phyloP scores from a whole-genome alignment of 129 eudicot genomes.

The Sambucus nigra region DNA sequence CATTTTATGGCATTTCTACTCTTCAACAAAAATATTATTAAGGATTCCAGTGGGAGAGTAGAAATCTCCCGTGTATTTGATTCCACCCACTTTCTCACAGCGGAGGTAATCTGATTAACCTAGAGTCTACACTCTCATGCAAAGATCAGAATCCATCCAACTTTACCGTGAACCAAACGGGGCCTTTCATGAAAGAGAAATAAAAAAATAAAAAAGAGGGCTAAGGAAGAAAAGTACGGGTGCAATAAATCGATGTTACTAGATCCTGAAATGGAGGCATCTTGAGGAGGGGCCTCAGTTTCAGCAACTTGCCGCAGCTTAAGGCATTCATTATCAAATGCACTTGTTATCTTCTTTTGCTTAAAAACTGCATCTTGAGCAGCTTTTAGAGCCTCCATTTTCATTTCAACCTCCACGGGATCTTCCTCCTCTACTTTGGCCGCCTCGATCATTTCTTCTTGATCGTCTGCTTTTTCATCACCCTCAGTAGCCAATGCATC shows the following conservation, averaged over 20 bases:
- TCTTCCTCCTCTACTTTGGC: constrained; percentile 50
- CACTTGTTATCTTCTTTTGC: constrained; percentile 77
- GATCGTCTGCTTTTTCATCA: constrained; percentile 31
- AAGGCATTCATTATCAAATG: constrained; percentile 74
- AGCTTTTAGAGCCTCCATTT: constrained; percentile 83
- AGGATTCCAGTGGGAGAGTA: no score
- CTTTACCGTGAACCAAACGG: no score
- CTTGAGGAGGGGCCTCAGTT: constrained; percentile 38
- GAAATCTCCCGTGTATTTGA: no score
- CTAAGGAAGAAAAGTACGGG: constrained; percentile 43
- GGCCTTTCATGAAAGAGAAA: no score
- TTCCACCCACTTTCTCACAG: no score
- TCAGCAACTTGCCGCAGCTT: constrained; percentile 62
- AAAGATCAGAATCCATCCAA: no score
- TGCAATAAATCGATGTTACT: constrained; percentile 84
- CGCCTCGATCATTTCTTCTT: constrained; percentile 36
- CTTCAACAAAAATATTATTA: no score
- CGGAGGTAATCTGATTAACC: no score
- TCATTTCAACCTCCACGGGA: constrained; percentile 72
- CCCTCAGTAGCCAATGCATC: constrained; percentile 31
- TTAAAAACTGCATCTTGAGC: constrained; percentile 98
- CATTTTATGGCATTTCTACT: no score
- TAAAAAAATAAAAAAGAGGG: not conserved
- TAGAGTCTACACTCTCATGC: no score
- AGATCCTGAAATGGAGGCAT: constrained; percentile 57